Percentiles rank a stretch among this genome's conserved stretches.
These are phyloP conservation scores for Penicillium sp. DNA, from an alignment of 2,329 filamentous ascomycete species.

Conservation along the genomic window DNA sequence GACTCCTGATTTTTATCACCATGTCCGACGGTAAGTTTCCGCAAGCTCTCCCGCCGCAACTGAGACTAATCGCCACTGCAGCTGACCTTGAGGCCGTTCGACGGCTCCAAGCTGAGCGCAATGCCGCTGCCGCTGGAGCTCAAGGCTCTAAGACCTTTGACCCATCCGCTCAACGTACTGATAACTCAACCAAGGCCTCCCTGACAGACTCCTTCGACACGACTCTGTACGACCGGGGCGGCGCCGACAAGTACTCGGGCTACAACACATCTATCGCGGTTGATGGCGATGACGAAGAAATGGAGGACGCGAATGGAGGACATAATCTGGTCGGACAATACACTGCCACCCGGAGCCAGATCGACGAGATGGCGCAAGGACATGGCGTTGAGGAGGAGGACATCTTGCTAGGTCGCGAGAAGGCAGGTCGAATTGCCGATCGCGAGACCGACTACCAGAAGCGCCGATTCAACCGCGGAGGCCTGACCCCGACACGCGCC, in stretches of 20 bases:
- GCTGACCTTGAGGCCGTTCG: slow-evolving; percentile 86
- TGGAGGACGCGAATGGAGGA: slow-evolving; percentile 72
- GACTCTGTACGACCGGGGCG: slow-evolving; percentile 79
- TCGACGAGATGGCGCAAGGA: slow-evolving; percentile 89
- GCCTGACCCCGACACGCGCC: slow-evolving; percentile 78
- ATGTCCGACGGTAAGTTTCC: slow-evolving; percentile 49
- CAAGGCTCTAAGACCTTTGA: slow-evolving; percentile 82
- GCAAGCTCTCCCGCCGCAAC: slow-evolving; percentile 12
- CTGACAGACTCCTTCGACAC: slow-evolving; percentile 85
- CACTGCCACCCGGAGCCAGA: slow-evolving; percentile 86
- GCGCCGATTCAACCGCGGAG: slow-evolving; percentile 80
- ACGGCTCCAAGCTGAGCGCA: slow-evolving; percentile 90
- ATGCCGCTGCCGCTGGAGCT: slow-evolving; percentile 73
- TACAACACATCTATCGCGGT: slow-evolving; percentile 89
- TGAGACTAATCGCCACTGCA: slow-evolving; percentile 33
- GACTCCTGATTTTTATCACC: slow-evolving; percentile 26
- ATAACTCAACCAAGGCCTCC: slow-evolving; percentile 85
- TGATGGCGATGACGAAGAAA: slow-evolving; percentile 75
- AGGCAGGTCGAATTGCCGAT: slow-evolving; percentile 85
- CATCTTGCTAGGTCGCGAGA: slow-evolving; percentile 80
- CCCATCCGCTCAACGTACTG: slow-evolving; percentile 75
- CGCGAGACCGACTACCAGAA: slow-evolving; percentile 98
- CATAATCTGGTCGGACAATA: slow-evolving; percentile 90
- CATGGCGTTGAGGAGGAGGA: slow-evolving; percentile 89
- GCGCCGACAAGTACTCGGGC: slow-evolving; percentile 78